Conservation (phyloP, 2,329 filamentous ascomycete species). For the Cladophialophora carrionii region DNA sequence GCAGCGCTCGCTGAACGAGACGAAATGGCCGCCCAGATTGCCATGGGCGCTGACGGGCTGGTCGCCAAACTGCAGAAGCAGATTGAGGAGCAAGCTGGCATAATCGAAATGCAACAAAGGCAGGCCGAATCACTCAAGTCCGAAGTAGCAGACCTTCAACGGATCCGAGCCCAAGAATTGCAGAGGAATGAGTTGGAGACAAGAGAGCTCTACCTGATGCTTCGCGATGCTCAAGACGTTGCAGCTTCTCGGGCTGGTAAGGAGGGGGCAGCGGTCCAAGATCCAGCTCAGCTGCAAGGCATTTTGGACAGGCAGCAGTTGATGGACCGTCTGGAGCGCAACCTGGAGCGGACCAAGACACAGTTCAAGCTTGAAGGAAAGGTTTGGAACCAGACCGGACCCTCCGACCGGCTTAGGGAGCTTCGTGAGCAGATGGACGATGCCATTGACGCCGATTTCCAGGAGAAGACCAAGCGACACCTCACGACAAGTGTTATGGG, state of each 20-base stretch:
- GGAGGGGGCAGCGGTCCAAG: constrained; percentile 58
- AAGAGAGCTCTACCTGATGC: constrained; percentile 95
- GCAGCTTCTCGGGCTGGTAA: constrained; percentile 83
- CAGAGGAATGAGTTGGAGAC: constrained; percentile 96
- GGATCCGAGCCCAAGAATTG: constrained; percentile 82
- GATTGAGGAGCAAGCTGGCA: constrained; percentile 85
- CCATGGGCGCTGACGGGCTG: constrained; percentile 88
- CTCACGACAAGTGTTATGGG: constrained; percentile 75
- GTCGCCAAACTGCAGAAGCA: constrained; percentile 92
- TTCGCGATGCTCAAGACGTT: constrained; percentile 94
- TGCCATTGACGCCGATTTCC: constrained; percentile 56
- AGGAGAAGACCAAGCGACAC: constrained; percentile 61
- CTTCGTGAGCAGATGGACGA: constrained; percentile 94
- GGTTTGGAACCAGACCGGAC: constrained; percentile 82
- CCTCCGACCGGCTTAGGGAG: constrained; percentile 88
- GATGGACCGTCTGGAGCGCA: constrained; percentile 91
- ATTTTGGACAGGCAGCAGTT: constrained; percentile 90
- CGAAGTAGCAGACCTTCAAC: constrained; percentile 83
- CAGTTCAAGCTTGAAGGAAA: constrained; percentile 96
- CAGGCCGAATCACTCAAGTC: constrained; percentile 87
- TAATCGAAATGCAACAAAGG: constrained; percentile 85
- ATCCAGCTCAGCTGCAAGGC: constrained; percentile 81
- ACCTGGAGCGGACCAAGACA: constrained; percentile 94
- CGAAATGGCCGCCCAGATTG: constrained; percentile 86
- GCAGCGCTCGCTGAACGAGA: constrained; percentile 95